These are phyloP conservation scores for Fusarium beomiforme DNA, from an alignment of 2,329 filamentous ascomycete genomes.

Conservation along the genomic window DNA sequence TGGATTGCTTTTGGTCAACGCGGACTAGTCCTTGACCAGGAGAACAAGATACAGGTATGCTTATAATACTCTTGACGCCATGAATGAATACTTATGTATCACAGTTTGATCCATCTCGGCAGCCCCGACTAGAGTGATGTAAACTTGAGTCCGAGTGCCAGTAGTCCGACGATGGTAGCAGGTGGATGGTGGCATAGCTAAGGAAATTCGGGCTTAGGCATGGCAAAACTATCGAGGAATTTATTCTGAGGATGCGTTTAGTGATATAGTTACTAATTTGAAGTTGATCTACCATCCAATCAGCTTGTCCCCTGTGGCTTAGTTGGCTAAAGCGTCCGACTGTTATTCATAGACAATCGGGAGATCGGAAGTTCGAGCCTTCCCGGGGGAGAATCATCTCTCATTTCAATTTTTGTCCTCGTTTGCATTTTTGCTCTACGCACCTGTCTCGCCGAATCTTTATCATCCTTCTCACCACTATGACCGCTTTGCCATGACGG, in stretches of 20 bases:
- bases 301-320: constrained; percentile 37
- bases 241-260: too few species aligned
- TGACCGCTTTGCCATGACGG: background rate
- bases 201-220: too few species aligned
- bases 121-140: background rate
- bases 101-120: background rate
- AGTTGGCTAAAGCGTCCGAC: constrained; percentile 42
- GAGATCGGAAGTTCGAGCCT: constrained; percentile 46
- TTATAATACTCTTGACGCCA: background rate
- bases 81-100: rapidly evolving
- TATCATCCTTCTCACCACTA: background rate
- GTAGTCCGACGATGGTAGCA: too few species aligned
- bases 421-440: rapidly evolving
- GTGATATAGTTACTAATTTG: rapidly evolving
- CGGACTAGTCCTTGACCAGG: background rate
- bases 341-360: constrained; percentile 42
- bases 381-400: constrained; percentile 37
- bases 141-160: too few species aligned
- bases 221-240: too few species aligned
- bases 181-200: too few species aligned
- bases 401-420: background rate
- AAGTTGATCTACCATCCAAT: background rate
- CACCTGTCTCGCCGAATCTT: background rate
- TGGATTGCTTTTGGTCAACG: background rate
- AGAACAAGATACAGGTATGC: background rate